Evolutionary conservation across 2,329 filamentous ascomycete genomes (phyloP).

Genomic region (Clarireedia monteithiana): DNA sequence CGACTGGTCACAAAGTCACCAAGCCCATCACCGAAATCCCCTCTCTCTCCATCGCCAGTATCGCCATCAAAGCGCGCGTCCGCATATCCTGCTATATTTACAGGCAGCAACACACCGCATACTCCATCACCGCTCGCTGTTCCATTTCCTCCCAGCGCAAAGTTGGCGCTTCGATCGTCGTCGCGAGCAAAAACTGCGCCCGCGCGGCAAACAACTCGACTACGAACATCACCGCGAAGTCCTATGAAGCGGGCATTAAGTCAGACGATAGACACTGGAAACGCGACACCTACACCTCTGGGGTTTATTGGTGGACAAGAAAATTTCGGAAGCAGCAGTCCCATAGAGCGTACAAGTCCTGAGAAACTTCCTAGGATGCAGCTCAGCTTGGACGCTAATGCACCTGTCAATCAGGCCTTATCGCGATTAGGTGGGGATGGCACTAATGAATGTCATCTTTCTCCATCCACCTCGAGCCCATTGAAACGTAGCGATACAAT

Average conservation of each 20-base stretch:
- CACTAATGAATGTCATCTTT: slow-evolving; percentile 33
- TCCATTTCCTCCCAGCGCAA: slow-evolving; percentile 58
- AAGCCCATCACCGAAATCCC: slow-evolving; percentile 42
- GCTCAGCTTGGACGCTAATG: slow-evolving; percentile 42
- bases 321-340: slow-evolving; percentile 34
- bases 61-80: slow-evolving; percentile 38
- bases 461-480: slow-evolving; percentile 64
- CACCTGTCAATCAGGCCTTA: slow-evolving; percentile 42
- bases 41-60: slow-evolving; percentile 50
- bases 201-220: slow-evolving; percentile 49
- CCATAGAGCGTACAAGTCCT: slow-evolving; percentile 38
- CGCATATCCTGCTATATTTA: slow-evolving; percentile 42
- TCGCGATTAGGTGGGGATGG: slow-evolving; percentile 43
- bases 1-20: slow-evolving; percentile 45
- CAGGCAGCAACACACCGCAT: slow-evolving; percentile 29
- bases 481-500: slow-evolving; percentile 86
- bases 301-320: slow-evolving; percentile 33
- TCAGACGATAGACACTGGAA: slow-evolving; percentile 59
- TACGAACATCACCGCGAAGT: slow-evolving; percentile 68
- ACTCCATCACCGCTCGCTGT: slow-evolving; percentile 49
- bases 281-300: slow-evolving; percentile 42
- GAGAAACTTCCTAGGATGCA: slow-evolving; percentile 44
- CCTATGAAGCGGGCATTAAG: slow-evolving; percentile 72
- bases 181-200: slow-evolving; percentile 52
- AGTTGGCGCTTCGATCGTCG: slow-evolving; percentile 56